A percentile compares a stretch with the other conserved stretches of the same genome.
Conservation (phyloP, 2,329 filamentous ascomycete species). For the Clonostachys rosea region DNA sequence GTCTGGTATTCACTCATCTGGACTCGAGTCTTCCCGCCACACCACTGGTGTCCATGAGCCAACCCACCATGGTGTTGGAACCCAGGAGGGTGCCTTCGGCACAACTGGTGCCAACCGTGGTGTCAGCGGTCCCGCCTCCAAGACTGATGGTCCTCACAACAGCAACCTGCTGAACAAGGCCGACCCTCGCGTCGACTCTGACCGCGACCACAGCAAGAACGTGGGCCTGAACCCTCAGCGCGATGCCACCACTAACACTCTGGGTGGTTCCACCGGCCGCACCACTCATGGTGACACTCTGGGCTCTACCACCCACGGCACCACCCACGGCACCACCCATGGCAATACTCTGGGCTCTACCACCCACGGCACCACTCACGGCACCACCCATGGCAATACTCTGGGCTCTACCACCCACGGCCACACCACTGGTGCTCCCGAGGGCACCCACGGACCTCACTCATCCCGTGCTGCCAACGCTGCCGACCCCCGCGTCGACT, state of each 20-base stretch:
- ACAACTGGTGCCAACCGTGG: background rate
- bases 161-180: conserved; percentile 42
- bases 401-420: conserved; percentile 1
- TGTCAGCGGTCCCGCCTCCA: background rate
- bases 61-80: background rate
- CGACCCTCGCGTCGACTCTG: conserved; percentile 51
- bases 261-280: background rate
- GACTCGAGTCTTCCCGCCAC: background rate
- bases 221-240: conserved; percentile 16
- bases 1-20: too few relatives aligned
- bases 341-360: conserved; percentile 10
- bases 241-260: conserved; percentile 9
- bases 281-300: conserved; percentile 7
- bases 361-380: conserved; percentile 18
- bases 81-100: background rate
- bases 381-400: conserved; percentile 9
- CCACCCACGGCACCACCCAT: conserved; percentile 14
- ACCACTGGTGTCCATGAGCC: background rate
- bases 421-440: conserved; percentile 15
- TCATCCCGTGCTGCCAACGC: conserved; percentile 37
- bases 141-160: conserved; percentile 37
- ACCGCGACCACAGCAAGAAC: conserved; percentile 35
- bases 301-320: conserved; percentile 6
- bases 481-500: conserved; percentile 45
- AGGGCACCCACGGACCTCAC: conserved; percentile 33